Conservation (phyloP, 139 green algal genomes). For the Pleodorina starrii region DNA sequence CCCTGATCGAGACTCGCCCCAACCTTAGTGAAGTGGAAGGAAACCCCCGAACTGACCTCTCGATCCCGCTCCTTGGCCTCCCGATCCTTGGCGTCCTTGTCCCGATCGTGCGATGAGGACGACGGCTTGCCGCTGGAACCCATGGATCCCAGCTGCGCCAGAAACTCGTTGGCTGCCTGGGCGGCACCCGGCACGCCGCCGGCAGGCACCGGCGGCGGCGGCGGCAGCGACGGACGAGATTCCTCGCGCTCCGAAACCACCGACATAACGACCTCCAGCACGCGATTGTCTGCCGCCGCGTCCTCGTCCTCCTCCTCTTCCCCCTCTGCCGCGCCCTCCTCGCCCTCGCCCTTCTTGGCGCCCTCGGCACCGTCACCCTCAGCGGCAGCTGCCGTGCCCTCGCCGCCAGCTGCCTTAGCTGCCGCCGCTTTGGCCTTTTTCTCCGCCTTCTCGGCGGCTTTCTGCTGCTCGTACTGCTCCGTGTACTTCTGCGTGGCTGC, state of each 20-base stretch:
- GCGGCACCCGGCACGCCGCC: neutral
- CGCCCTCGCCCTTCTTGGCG: conserved; percentile 33
- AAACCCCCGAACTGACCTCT: conserved; percentile 11
- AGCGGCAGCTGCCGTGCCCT: neutral
- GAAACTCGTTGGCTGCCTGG: conserved; percentile 59
- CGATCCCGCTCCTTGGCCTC: conserved; percentile 12
- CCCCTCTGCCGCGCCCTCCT: conserved; percentile 43
- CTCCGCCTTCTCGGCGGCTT: conserved; percentile 53
- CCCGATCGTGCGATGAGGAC: neutral
- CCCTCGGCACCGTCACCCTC: conserved; percentile 35
- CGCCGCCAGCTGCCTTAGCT: conserved; percentile 45
- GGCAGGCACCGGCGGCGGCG: conserved; percentile 40
- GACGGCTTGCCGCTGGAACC: neutral
- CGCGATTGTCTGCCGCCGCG: conserved; percentile 59
- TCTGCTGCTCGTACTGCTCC: conserved; percentile 54
- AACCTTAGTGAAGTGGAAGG: too few species aligned
- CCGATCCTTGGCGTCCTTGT: conserved; percentile 7
- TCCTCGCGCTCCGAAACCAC: conserved; percentile 42
- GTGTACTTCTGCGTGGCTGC: conserved; percentile 76
- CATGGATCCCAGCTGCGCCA: conserved; percentile 41
- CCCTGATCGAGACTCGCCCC: too few species aligned
- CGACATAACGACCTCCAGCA: conserved; percentile 58
- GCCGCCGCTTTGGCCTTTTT: conserved; percentile 57
- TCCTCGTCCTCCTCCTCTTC: conserved; percentile 59
- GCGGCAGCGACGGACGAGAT: neutral